A percentile compares a stretch with the other conserved stretches of the same genome.
phyloP scores from a whole-genome alignment of 306 rosid species.

The Dalbergia oliveri region DNA sequence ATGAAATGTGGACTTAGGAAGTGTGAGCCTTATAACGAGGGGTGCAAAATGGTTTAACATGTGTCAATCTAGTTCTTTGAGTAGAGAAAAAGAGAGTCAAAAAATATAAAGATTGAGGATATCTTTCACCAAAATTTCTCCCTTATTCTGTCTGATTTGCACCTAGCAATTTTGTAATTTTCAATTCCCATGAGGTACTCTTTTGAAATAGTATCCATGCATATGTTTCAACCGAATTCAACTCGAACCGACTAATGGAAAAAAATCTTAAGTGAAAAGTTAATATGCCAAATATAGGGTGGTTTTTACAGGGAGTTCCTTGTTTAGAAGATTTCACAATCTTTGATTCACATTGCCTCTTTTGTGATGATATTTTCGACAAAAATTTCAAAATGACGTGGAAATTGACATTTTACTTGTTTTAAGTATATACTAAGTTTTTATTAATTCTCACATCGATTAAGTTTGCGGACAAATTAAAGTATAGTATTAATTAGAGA shows the following conservation, averaged over 20 bases:
- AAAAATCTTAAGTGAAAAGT: background rate
- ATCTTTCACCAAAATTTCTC: slow-evolving; percentile 15
- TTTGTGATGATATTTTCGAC: background rate
- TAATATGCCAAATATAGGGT: background rate
- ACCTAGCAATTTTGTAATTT: background rate
- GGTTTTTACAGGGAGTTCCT: background rate
- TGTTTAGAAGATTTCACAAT: slow-evolving; percentile 39
- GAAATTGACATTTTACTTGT: no score
- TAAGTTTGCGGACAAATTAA: no score
- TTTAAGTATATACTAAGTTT: no score
- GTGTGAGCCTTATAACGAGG: background rate
- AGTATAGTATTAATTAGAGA: no score
- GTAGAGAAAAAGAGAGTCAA: background rate
- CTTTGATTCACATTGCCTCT: slow-evolving; percentile 8
- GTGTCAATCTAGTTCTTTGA: slow-evolving; percentile 26
- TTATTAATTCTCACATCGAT: no score
- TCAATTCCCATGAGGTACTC: background rate
- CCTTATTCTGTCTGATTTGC: slow-evolving; percentile 12
- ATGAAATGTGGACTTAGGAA: background rate
- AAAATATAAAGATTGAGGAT: background rate
- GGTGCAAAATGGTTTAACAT: background rate
- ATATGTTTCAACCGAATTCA: background rate
- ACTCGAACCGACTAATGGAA: background rate
- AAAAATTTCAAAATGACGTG: no score
- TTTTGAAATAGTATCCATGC: background rate